phyloP scores from a whole-genome alignment of 2,329 filamentous ascomycete species.

The Lasiodiplodia hormozganensis region DNA sequence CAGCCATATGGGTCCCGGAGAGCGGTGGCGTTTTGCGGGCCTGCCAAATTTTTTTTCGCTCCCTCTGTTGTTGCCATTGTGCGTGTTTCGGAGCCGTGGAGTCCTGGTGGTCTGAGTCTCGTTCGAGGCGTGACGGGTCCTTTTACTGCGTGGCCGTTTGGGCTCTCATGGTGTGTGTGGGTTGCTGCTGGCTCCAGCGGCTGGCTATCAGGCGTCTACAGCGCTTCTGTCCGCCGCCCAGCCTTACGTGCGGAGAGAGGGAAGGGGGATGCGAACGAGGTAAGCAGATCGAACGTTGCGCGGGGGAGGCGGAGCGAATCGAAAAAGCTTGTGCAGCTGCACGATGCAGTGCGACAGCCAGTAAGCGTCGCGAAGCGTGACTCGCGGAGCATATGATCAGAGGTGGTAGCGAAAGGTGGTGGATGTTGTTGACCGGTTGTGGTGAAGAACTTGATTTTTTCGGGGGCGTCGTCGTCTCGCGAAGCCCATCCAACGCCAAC shows the following conservation, averaged over 20 bases:
- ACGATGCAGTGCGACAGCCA: not conserved
- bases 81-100: constrained; percentile 15
- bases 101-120: constrained; percentile 17
- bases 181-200: not conserved
- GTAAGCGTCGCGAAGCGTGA: not conserved
- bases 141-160: not conserved
- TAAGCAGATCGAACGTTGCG: not conserved
- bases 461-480: not conserved
- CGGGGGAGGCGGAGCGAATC: constrained; percentile 14
- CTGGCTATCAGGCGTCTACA: constrained; percentile 14
- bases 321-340: constrained; percentile 13
- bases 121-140: not conserved
- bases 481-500: not conserved
- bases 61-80: not conserved
- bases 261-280: too few species aligned
- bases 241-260: not conserved
- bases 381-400: constrained; percentile 9
- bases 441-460: not conserved
- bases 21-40: not conserved
- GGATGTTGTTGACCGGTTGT: constrained; percentile 6
- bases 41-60: not conserved
- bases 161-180: not conserved
- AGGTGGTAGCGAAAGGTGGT: not conserved
- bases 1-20: not conserved
- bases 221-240: not conserved